These are phyloP conservation scores for Fusarium sp. DNA, from an alignment of 2,329 filamentous ascomycete genomes.

Conservation along the genomic window DNA sequence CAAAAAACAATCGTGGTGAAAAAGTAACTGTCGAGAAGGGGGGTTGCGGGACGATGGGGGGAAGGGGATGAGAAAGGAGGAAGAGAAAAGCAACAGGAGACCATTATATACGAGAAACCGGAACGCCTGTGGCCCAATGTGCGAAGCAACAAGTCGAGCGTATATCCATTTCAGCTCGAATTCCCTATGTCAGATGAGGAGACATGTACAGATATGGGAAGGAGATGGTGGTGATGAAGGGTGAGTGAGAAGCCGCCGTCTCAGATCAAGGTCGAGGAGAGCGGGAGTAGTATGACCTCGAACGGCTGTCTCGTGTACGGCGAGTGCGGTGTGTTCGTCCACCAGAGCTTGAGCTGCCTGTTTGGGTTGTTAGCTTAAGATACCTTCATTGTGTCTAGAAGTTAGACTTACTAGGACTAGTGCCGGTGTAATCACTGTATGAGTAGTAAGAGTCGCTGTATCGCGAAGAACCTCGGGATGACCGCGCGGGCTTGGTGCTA, in stretches of 20 bases:
- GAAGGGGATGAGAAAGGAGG: slow-evolving; percentile 1
- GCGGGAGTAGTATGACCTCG: slow-evolving; percentile 50
- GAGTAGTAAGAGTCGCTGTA: slow-evolving; percentile 68
- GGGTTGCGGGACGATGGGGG: background rate
- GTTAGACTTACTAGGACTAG: slow-evolving; percentile 63
- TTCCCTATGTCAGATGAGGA: slow-evolving; percentile 35
- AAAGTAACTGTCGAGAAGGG: slow-evolving; percentile 15
- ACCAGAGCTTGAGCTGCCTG: slow-evolving; percentile 62
- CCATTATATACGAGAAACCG: slow-evolving; percentile 40
- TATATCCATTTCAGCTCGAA: slow-evolving; percentile 36
- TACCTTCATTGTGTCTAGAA: background rate
- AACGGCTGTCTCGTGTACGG: slow-evolving; percentile 49
- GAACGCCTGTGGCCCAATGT: slow-evolving; percentile 43
- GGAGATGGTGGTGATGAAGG: slow-evolving; percentile 22
- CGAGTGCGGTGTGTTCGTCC: slow-evolving; percentile 55
- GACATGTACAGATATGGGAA: slow-evolving; percentile 40
- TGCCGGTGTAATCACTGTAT: slow-evolving; percentile 62
- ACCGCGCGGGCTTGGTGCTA: slow-evolving; percentile 52
- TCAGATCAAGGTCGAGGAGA: slow-evolving; percentile 38
- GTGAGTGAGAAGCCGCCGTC: slow-evolving; percentile 14
- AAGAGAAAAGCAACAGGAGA: slow-evolving; percentile 11
- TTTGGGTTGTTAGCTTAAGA: slow-evolving; percentile 37
- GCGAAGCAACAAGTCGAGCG: slow-evolving; percentile 36
- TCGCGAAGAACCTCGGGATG: slow-evolving; percentile 57
- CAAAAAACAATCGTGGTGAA: slow-evolving; percentile 21